Evolutionary conservation across 2,329 filamentous ascomycete species (phyloP), one percentile per base, ranked within the genome.

Genomic region (Beauveria medogensis): DNA sequence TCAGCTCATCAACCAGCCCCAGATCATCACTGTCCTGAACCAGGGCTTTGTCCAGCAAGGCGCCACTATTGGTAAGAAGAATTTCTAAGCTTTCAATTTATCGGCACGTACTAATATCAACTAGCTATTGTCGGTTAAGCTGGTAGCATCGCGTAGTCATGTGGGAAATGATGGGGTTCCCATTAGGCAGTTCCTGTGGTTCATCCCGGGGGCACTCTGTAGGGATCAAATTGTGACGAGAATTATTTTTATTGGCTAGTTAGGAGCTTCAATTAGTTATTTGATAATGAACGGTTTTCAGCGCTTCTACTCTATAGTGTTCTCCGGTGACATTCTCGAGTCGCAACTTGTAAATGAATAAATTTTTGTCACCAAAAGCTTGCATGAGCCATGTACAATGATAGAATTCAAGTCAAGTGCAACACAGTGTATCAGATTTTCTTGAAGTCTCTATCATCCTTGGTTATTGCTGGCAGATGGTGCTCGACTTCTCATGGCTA

Each of bases 11-110:
- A 59, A 53, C 54, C 63, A 62, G 5, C 46, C 64, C n/a, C 63
- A 71, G 50, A 37, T 70, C 24, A 26, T 68, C 9, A 55, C 60
- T 12, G 63, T 70, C 12, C 60, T 70, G 60, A 64, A 67, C 60
- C 64, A 68, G 63, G 65, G 64, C 24, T 60, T 66, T 26, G 48
- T 65, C 12, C 63, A 62, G 55, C 64, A 61, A 48, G 63, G 64
- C 9, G 51, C 66, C 64, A 65, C 64, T 16, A 28, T 69, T 18
- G 60, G 65, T 67, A 60, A 48, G 63, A 24, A 43, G 6, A 8
- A 1, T 5, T 7, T 14, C 2, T 16, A 6, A n/a, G 9, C 14
- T 5, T 16, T 30, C 5, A 5, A 44, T 2, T 30, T 6, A 4
- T 20, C 2, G 1, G 5, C 24, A 44, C 2, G 8, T 56, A 24